These are phyloP conservation scores for Hypoxylon sp. DNA, from an alignment of 2,329 filamentous ascomycete genomes.

Conservation along the genomic window DNA sequence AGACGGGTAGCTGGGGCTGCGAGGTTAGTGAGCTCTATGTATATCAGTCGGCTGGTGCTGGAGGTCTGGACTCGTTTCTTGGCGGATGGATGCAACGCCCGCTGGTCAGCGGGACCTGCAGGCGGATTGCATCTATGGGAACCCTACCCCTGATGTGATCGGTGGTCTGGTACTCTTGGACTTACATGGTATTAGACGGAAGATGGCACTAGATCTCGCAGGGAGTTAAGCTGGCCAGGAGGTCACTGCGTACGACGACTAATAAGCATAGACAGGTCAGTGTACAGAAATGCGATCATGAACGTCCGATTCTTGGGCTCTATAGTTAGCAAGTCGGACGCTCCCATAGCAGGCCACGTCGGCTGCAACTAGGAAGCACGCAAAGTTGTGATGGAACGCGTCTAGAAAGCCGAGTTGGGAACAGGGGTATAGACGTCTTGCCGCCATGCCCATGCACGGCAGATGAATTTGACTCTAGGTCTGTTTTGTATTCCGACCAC, in stretches of 20 bases:
- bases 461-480: slow-evolving; percentile 33
- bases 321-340: slow-evolving; percentile 20
- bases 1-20: slow-evolving; percentile 8
- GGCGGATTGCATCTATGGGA: slow-evolving; percentile 32
- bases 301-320: slow-evolving; percentile 23
- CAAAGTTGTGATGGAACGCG: slow-evolving; percentile 25
- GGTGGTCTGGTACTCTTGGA: slow-evolving; percentile 29
- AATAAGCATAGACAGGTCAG: slow-evolving; percentile 29
- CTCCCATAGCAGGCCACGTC: slow-evolving; percentile 28
- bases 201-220: slow-evolving; percentile 14
- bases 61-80: slow-evolving; percentile 38
- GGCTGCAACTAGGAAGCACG: slow-evolving; percentile 15
- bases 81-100: slow-evolving; percentile 25
- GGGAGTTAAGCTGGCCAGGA: slow-evolving; percentile 22
- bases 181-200: slow-evolving; percentile 24
- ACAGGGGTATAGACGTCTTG: slow-evolving; percentile 34
- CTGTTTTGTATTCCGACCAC: slow-evolving; percentile 18
- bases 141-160: slow-evolving; percentile 10
- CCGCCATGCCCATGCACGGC: slow-evolving; percentile 28
- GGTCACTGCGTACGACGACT: slow-evolving; percentile 25
- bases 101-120: slow-evolving; percentile 43
- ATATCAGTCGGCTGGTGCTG: slow-evolving; percentile 35
- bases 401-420: slow-evolving; percentile 34
- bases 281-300: slow-evolving; percentile 21
- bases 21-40: slow-evolving; percentile 33